These are phyloP conservation scores for Naumovozyma dairenensis DNA, from an alignment of 805 yeast genomes.

Conservation along the genomic window DNA sequence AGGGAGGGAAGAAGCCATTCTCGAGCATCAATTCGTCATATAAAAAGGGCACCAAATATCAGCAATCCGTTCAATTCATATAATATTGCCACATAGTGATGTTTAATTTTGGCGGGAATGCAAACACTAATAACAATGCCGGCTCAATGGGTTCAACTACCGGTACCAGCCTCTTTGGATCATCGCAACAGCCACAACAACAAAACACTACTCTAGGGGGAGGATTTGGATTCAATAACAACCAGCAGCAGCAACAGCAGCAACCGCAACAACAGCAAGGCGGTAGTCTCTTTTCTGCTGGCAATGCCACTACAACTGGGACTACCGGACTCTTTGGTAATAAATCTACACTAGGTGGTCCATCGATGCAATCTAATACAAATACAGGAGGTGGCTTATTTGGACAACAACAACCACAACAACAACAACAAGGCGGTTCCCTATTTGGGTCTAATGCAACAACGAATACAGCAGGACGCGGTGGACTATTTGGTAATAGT, in stretches of 20 bases:
- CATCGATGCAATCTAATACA: constrained; percentile 1
- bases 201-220: no score
- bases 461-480: constrained; percentile 7
- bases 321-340: constrained; percentile 16
- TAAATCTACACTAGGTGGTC: constrained; percentile 3
- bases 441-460: constrained; percentile 12
- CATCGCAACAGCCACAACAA: not conserved
- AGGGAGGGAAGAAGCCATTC: no score
- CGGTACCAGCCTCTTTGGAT: constrained; percentile 5
- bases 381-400: constrained; percentile 20
- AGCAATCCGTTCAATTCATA: no score
- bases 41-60: no score
- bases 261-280: constrained; percentile 1
- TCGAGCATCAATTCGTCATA: no score
- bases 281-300: constrained; percentile 1
- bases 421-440: not conserved
- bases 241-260: not conserved
- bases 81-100: no score
- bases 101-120: constrained; percentile 16
- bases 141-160: constrained; percentile 6
- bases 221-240: not conserved
- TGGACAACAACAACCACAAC: constrained; percentile 20
- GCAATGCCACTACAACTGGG: constrained; percentile 1
- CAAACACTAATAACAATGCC: constrained; percentile 5
- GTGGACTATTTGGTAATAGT: constrained; percentile 6